Conservation (phyloP, 331 rosid species). For the Acacia pycnantha region DNA sequence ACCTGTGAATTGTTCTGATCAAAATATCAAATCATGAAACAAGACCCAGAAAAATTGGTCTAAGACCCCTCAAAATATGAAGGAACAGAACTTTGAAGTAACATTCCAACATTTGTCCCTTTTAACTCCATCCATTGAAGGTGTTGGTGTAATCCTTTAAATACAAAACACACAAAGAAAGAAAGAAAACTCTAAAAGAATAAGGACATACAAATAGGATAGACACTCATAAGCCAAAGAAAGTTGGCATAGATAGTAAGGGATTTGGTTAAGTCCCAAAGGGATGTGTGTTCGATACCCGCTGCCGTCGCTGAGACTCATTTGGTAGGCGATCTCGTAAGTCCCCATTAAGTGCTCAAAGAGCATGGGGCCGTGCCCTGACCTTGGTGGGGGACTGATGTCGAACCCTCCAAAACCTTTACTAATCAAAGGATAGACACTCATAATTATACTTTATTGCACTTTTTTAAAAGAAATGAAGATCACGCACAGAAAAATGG, state of each 20-base stretch:
- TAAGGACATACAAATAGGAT: not conserved
- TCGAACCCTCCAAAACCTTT: no score
- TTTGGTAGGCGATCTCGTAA: no score
- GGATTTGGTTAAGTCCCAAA: no score
- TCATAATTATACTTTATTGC: not conserved
- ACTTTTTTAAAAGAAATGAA: not conserved
- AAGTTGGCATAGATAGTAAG: no score
- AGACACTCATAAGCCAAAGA: no score
- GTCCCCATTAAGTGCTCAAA: no score
- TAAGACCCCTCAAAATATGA: not conserved
- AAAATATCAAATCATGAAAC: not conserved
- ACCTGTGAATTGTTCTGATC: not conserved
- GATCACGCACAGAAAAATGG: not conserved
- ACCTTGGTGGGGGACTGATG: no score
- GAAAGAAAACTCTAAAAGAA: not conserved
- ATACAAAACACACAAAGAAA: not conserved
- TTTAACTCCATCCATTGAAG: not conserved
- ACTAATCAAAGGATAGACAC: no score
- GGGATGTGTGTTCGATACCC: no score
- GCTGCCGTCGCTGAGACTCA: no score
- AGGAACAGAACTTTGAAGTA: not conserved
- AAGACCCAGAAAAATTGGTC: not conserved
- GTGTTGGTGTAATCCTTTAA: not conserved
- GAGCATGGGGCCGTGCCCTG: no score
- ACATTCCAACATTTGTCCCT: not conserved